Evolutionary conservation across 345 rosid species (phyloP).

Genomic region (Pistacia integerrima): DNA sequence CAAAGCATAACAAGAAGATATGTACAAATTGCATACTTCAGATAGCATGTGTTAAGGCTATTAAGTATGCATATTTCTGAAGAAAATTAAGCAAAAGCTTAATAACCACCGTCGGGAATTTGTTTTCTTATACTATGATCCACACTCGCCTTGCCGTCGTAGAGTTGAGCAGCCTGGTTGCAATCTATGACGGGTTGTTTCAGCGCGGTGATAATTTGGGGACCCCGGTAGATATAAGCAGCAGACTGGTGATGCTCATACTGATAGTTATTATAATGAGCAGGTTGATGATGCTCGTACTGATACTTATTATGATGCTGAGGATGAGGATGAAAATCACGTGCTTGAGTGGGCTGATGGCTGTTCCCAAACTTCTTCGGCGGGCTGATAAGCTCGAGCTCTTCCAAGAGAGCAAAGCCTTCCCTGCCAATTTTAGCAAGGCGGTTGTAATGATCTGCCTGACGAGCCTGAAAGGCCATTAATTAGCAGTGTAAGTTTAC

Average conservation of each 20-base stretch:
- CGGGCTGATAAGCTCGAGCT: not conserved
- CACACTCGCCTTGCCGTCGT: not conserved
- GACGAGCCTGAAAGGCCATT: slow-evolving; percentile 8
- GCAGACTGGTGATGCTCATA: too few relatives aligned
- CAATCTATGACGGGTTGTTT: not conserved
- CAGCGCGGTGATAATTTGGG: not conserved
- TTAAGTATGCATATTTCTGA: not conserved
- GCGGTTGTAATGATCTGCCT: not conserved
- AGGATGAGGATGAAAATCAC: not conserved
- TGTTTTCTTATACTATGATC: not conserved
- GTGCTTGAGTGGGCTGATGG: not conserved
- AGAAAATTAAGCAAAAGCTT: not conserved
- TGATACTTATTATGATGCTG: not conserved
- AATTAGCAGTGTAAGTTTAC: not conserved
- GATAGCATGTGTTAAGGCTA: not conserved
- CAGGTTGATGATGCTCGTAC: not conserved
- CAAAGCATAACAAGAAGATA: too few relatives aligned
- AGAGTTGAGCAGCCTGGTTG: slow-evolving; percentile 4
- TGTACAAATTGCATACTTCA: not conserved
- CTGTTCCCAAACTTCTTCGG: not conserved
- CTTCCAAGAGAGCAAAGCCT: not conserved
- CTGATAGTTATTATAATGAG: not conserved
- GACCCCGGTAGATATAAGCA: not conserved
- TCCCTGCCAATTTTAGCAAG: not conserved
- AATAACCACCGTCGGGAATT: not conserved